These are phyloP conservation scores for Jatropha curcas DNA, from an alignment of 345 rosid species.

Conservation along the genomic window DNA sequence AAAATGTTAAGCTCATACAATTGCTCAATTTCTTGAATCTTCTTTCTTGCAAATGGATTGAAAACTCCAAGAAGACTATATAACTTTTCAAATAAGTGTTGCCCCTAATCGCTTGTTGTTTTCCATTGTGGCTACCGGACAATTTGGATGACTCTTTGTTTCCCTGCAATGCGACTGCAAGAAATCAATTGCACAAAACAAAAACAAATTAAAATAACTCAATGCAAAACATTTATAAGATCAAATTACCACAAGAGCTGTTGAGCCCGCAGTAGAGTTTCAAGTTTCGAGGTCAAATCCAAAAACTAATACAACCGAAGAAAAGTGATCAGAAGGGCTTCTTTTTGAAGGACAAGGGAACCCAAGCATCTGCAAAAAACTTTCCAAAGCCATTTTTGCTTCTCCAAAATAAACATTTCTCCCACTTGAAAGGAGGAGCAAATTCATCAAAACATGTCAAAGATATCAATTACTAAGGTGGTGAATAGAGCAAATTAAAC, in stretches of 20 bases:
- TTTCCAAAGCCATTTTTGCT: slow-evolving; percentile 34
- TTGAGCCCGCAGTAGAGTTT: slow-evolving; percentile 44
- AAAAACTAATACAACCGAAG: slow-evolving; percentile 57
- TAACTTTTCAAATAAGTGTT: slow-evolving; percentile 40
- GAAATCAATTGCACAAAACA: background rate
- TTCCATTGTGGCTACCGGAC: too few relatives aligned
- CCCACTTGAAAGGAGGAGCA: slow-evolving; percentile 46
- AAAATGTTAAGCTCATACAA: too few relatives aligned
- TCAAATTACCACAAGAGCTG: slow-evolving; percentile 22
- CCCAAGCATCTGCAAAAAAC: slow-evolving; percentile 73
- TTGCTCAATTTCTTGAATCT: slow-evolving; percentile 19
- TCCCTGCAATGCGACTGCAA: too few relatives aligned
- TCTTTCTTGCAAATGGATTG: slow-evolving; percentile 21
- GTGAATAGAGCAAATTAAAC: slow-evolving; percentile 45
- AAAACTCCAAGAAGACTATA: slow-evolving; percentile 26
- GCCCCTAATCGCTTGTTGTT: slow-evolving; percentile 39
- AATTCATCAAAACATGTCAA: slow-evolving; percentile 37
- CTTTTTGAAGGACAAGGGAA: slow-evolving; percentile 67
- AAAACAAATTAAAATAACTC: background rate
- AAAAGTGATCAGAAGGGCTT: slow-evolving; percentile 73
- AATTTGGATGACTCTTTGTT: too few relatives aligned
- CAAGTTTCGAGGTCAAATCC: slow-evolving; percentile 56
- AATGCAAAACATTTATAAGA: too few relatives aligned
- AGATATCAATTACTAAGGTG: slow-evolving; percentile 57
- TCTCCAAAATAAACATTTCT: slow-evolving; percentile 45